phyloP scores from a whole-genome alignment of 2,329 filamentous ascomycete genomes.

The Fusarium marasasianum region DNA sequence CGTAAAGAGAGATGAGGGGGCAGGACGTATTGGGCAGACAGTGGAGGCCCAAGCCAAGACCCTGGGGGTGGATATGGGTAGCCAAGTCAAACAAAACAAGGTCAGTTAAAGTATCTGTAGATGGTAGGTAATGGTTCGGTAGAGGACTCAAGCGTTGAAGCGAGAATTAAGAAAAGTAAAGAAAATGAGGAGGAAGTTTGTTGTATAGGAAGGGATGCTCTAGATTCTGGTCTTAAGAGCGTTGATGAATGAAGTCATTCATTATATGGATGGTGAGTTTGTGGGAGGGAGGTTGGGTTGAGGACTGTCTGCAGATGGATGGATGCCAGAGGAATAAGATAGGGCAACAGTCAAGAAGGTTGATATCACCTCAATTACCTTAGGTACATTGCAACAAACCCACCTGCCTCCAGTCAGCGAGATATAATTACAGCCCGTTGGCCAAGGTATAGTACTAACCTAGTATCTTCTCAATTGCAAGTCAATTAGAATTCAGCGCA shows the following conservation, averaged over 20 bases:
- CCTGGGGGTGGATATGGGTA: conserved; percentile 28
- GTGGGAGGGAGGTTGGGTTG: background rate
- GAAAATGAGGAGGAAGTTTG: background rate
- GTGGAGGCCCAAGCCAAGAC: conserved; percentile 43
- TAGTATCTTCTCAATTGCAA: background rate
- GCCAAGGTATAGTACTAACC: no score
- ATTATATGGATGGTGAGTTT: background rate
- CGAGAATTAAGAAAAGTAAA: background rate
- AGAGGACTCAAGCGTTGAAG: conserved; percentile 15
- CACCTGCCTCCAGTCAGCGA: background rate
- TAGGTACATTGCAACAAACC: background rate
- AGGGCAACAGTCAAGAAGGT: background rate
- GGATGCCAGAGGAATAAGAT: background rate
- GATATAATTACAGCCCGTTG: background rate
- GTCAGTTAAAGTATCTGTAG: background rate
- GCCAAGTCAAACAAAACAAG: background rate
- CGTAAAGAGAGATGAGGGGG: conserved; percentile 24
- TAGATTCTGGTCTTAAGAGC: conserved; percentile 9
- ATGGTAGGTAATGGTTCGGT: background rate
- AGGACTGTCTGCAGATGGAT: background rate
- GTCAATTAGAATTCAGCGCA: background rate
- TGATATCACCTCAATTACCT: background rate
- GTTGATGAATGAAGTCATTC: conserved; percentile 7
- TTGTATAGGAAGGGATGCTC: conserved; percentile 2
- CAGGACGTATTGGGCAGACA: conserved; percentile 40